Percentiles rank a stretch among this genome's conserved stretches.
Conservation (phyloP, 2,329 filamentous ascomycete genomes). For the Talaromyces sp. region DNA sequence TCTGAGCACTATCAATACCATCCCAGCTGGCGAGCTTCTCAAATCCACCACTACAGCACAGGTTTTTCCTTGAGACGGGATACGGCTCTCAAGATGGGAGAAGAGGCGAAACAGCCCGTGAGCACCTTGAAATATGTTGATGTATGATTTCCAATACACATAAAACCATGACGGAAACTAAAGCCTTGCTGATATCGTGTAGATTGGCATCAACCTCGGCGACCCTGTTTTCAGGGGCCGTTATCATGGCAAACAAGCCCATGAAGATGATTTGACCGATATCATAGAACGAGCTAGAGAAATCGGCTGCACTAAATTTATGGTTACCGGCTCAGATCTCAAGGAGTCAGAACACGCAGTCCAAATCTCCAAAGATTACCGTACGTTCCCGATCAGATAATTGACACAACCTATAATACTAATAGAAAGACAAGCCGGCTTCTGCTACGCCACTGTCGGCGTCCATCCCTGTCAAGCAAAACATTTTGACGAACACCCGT, state of each 20-base stretch:
- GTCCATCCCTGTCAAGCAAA: slow-evolving; percentile 88
- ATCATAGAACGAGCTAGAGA: slow-evolving; percentile 75
- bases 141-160: slow-evolving; percentile 32
- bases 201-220: slow-evolving; percentile 92
- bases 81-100: slow-evolving; percentile 5
- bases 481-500: slow-evolving; percentile 63
- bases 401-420: slow-evolving; percentile 5
- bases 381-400: slow-evolving; percentile 50
- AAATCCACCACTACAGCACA: background rate
- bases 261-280: slow-evolving; percentile 49
- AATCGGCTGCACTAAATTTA: slow-evolving; percentile 81
- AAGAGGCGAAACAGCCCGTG: slow-evolving; percentile 26
- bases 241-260: slow-evolving; percentile 73
- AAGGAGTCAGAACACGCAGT: slow-evolving; percentile 72
- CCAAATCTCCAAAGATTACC: slow-evolving; percentile 67
- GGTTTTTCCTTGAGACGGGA: background rate
- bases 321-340: slow-evolving; percentile 89
- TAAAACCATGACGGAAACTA: too few species aligned
- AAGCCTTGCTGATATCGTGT: background rate
- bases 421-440: slow-evolving; percentile 56
- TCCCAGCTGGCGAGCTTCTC: background rate
- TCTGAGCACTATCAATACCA: background rate
- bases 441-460: slow-evolving; percentile 85
- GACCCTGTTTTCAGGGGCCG: slow-evolving; percentile 84
- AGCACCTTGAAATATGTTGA: slow-evolving; percentile 45